A percentile compares a stretch with the other conserved stretches of the same genome.
phyloP scores from a whole-genome alignment of 1,139 yeast species.

The Blastobotrys apis region DNA sequence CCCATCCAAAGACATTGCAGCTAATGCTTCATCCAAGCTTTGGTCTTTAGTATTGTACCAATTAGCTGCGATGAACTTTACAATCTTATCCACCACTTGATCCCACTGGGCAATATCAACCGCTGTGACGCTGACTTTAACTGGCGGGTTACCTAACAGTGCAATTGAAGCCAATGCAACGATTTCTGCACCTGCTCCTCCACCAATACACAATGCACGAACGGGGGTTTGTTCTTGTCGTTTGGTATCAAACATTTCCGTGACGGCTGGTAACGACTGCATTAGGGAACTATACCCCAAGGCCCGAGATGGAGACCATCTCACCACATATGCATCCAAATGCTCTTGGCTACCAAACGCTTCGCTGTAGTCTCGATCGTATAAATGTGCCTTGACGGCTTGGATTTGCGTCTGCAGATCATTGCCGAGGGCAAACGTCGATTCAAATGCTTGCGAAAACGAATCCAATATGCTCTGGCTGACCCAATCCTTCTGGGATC shows the following conservation, averaged over 20 bases:
- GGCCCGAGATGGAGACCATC: slow-evolving; percentile 87
- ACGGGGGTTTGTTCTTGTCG: slow-evolving; percentile 19
- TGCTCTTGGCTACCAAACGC: slow-evolving; percentile 66
- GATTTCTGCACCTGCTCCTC: slow-evolving; percentile 85
- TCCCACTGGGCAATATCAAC: slow-evolving; percentile 82
- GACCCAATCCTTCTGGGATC: too few species aligned
- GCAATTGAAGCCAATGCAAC: slow-evolving; percentile 62
- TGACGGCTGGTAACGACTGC: slow-evolving; percentile 30
- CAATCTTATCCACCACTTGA: slow-evolving; percentile 45
- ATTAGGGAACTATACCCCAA: slow-evolving; percentile 67
- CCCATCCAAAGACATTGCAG: slow-evolving; percentile 14
- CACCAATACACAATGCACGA: slow-evolving; percentile 66
- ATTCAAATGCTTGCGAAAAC: slow-evolving; percentile 25
- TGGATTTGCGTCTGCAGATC: slow-evolving; percentile 44
- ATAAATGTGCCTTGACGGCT: slow-evolving; percentile 62
- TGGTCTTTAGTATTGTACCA: slow-evolving; percentile 23
- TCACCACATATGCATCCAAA: slow-evolving; percentile 68
- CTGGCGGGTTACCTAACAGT: slow-evolving; percentile 23
- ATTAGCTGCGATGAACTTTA: slow-evolving; percentile 36
- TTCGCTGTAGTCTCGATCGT: slow-evolving; percentile 58
- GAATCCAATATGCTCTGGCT: slow-evolving; percentile 28
- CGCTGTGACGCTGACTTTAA: slow-evolving; percentile 44
- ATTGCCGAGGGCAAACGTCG: slow-evolving; percentile 22
- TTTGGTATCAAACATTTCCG: slow-evolving; percentile 12
- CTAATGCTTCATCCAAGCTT: slow-evolving; percentile 17